These are phyloP conservation scores for Candida peoriensis DNA, from an alignment of 805 yeast species.

Conservation along the genomic window DNA sequence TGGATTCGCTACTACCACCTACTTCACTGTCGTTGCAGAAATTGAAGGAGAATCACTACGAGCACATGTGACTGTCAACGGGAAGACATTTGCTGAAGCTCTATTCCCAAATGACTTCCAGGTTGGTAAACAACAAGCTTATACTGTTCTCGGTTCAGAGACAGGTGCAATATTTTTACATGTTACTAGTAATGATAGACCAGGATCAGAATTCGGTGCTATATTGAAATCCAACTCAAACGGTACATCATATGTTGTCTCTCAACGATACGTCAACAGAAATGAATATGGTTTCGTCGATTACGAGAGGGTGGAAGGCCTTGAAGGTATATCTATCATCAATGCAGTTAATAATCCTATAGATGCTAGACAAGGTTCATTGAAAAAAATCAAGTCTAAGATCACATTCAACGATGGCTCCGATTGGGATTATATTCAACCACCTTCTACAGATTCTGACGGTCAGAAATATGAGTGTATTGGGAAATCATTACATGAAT, in stretches of 20 bases:
- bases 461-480: slow-evolving; percentile 55
- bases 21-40: slow-evolving; percentile 68
- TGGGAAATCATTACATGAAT: slow-evolving; percentile 45
- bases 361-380: slow-evolving; percentile 36
- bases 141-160: slow-evolving; percentile 74
- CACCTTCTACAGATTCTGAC: slow-evolving; percentile 63
- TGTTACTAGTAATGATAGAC: slow-evolving; percentile 56
- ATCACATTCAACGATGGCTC: slow-evolving; percentile 92
- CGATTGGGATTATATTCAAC: slow-evolving; percentile 66
- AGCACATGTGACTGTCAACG: slow-evolving; percentile 79
- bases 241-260: slow-evolving; percentile 78
- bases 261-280: slow-evolving; percentile 74
- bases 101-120: slow-evolving; percentile 64
- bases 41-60: slow-evolving; percentile 46
- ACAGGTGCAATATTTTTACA: slow-evolving; percentile 76
- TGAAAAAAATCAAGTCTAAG: slow-evolving; percentile 59
- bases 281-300: slow-evolving; percentile 74
- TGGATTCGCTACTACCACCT: slow-evolving; percentile 71
- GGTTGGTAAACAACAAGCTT: slow-evolving; percentile 62
- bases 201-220: slow-evolving; percentile 63
- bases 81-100: slow-evolving; percentile 70
- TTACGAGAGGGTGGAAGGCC: slow-evolving; percentile 73
- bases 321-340: slow-evolving; percentile 79
- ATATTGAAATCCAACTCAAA: slow-evolving; percentile 84
- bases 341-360: slow-evolving; percentile 60